These are phyloP conservation scores for Amanita molliuscula DNA, from an alignment of 768 basidiomycete species.

Conservation along the genomic window DNA sequence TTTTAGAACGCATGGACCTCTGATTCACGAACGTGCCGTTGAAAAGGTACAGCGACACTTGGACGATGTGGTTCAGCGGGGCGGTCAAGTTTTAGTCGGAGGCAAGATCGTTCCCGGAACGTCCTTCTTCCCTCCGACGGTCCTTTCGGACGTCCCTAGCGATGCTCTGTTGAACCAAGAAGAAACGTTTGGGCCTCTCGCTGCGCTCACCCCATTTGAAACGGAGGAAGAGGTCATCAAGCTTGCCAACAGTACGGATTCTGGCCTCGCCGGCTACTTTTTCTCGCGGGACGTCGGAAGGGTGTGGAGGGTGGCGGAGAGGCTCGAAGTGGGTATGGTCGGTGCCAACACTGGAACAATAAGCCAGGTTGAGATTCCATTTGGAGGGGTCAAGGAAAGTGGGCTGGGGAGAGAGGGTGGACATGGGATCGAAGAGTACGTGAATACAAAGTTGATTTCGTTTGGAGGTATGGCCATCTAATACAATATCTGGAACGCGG, in stretches of 20 bases:
- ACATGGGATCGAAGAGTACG: slow-evolving; percentile 85
- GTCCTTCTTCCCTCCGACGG: slow-evolving; percentile 79
- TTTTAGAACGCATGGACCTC: slow-evolving; percentile 82
- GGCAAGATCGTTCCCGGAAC: slow-evolving; percentile 55
- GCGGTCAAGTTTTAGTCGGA: slow-evolving; percentile 86
- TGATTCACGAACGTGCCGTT: slow-evolving; percentile 81
- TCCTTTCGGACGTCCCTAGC: slow-evolving; percentile 74
- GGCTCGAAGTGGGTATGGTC: slow-evolving; percentile 88
- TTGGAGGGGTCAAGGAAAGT: slow-evolving; percentile 89
- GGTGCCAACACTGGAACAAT: slow-evolving; percentile 75
- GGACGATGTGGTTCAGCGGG: slow-evolving; percentile 74
- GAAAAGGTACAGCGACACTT: slow-evolving; percentile 84
- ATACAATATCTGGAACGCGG: neutral
- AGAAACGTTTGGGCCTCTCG: slow-evolving; percentile 94
- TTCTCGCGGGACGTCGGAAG: slow-evolving; percentile 78
- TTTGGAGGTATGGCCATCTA: slow-evolving; percentile 51
- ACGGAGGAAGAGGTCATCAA: slow-evolving; percentile 89
- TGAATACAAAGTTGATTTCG: slow-evolving; percentile 72
- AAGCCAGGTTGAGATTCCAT: slow-evolving; percentile 73
- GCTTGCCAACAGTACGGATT: slow-evolving; percentile 73
- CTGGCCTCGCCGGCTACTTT: slow-evolving; percentile 93
- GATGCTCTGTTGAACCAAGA: slow-evolving; percentile 61
- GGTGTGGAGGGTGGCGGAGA: slow-evolving; percentile 92
- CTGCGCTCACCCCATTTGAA: slow-evolving; percentile 80
- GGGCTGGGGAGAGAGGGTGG: slow-evolving; percentile 77